Evolutionary conservation across 345 rosid genomes (phyloP), one percentile per base, ranked within the genome.

Genomic region (Stellera chamaejasme): DNA sequence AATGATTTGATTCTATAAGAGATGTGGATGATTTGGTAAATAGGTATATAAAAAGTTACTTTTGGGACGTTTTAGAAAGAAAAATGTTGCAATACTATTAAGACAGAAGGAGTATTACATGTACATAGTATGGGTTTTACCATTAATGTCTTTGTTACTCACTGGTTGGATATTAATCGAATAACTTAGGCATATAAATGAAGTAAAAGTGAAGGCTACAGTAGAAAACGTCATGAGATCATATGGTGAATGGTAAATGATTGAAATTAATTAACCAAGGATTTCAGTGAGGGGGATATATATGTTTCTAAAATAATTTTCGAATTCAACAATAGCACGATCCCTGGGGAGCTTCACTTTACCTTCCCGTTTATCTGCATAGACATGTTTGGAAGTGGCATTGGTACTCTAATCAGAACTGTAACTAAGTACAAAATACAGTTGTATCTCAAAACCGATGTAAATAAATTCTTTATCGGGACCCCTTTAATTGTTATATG

Each of bases 21-120:
- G 23, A 1, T 19, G 1, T 19, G 23, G 23, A 19, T 19, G 23
- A 19, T 19, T 19, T 19, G 23, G 23, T 19, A 19, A 19, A 19
- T 19, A 0, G 1, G 23, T 19, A 19, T 19, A 19, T 19, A 19
- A 19, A 19, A 19, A 19, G 23, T 19, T 19, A 19, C 23, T 32
- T 43, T 26, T 13, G 4, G 6, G 26, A 43, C 19, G 32, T 23
- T 25, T 55, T 23, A 11, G 50, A 54, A 41, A 63, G 60, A 48
- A 71, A 60, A 70, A 45, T 57, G 52, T 7, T 52, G 49, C 72
- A 72, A 27, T 43, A 11, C 3, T 58, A 14, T 56, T 52, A 23
- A 11, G 13, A 4, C n/a, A n/a, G n/a, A n/a, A 26, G 11, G 50
- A 41, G 12, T n/a, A n/a, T n/a, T n/a, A n/a, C n/a, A n/a, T n/a